Evolutionary conservation across 257 asterid genomes (phyloP), one percentile per base, ranked within the genome.

Genomic region (Craterostigma plantagineum): DNA sequence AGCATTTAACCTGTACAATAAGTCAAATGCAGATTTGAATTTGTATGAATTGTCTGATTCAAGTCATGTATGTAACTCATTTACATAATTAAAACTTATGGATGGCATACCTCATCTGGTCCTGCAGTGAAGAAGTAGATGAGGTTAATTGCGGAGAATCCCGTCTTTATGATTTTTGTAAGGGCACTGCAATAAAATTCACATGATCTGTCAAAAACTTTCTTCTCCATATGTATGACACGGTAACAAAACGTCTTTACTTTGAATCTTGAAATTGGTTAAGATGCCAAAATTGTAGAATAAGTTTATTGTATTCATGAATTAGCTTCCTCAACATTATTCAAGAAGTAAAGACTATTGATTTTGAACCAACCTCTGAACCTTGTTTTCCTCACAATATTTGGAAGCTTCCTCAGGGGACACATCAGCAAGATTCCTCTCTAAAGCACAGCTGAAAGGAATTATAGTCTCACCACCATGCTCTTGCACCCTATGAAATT

Each of bases 91-190:
- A 6, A 23, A 23, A 6, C 30, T 23, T 6, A 23, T 23, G 30
- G 6, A 23, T 23, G 30, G 30, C 6, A 1, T 82, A 90, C 99
- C 99, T 90, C 99, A 63, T 90, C 99, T 35, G 99, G 94, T 55
- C 99, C 99, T 37, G 99, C 99, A 38, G 99, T 90, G 91, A 90
- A 90, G 44, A 90, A 90, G 68, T 90, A 90, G 30, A 90, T 83
- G 49, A 90, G 92, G 70, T 90, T 90, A 57, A 90, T 90, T 57
- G 99, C 91, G n/a, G 95, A 27, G 59, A 90, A 90, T 51, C 99
- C 99, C 30, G 94, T 90, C 77, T 90, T 90, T 55, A 90, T 83
- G 66, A 90, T 79, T 75, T 83, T 90, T 17, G 94, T 63, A 56
- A 90, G 94, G 47, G 75, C 80, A 58, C 99, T 90, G 86, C 53